Base-by-base conservation (phyloP, 352 stramenopile genomes). In the Globisporangium carolinianum region DNA sequence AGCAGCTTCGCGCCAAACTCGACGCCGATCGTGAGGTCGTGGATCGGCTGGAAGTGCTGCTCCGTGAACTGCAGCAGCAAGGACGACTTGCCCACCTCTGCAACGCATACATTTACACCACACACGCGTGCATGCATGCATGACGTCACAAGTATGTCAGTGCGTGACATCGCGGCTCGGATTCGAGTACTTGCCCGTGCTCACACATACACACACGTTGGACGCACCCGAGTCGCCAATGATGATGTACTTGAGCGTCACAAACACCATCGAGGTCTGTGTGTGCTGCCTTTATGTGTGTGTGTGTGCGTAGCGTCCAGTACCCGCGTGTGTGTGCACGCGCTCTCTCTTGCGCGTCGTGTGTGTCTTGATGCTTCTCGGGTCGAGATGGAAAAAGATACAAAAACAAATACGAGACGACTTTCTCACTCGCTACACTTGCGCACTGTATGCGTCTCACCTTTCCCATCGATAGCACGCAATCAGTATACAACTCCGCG, bases 31-130 rank as follows among this genome's bases (percentile, higher is more conserved):
- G 88, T 97, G 57, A 96, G 75, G 67, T 95, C 86, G 67, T 96
- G 89, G 50, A 91, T 87, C 38, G 83, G 77, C 63, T 91, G 82
- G 71, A 96, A 97, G 56, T 91, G 85, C 60, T 96, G 76, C 66
- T 96, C 87, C 14, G 84, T 95, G 76, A 96, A 96, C 69, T 95
- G 89, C 56, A 96, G 68, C 50, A 97, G 68, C 47, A 97, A 75
- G 55, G 83, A 94, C 58, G 79, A 94, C 73, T 97, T 97, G 61
- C 87, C 89, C 42, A 97, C 89, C 62, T 91, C 84, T 76, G 47
- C n/a, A 18, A 24, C 36, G 47, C 24, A 45, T 7, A 37, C 18
- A 52, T 47, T n/a, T 4, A 47, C 10, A 47, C 24, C 56, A n/a
- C 45, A 51, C 7, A 15, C 12, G 24, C 4, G 24, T n/a, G 5